A percentile compares a stretch with the other conserved stretches of the same genome.
phyloP scores from a whole-genome alignment of 441 rosid species.

The Syzygium malaccense region DNA sequence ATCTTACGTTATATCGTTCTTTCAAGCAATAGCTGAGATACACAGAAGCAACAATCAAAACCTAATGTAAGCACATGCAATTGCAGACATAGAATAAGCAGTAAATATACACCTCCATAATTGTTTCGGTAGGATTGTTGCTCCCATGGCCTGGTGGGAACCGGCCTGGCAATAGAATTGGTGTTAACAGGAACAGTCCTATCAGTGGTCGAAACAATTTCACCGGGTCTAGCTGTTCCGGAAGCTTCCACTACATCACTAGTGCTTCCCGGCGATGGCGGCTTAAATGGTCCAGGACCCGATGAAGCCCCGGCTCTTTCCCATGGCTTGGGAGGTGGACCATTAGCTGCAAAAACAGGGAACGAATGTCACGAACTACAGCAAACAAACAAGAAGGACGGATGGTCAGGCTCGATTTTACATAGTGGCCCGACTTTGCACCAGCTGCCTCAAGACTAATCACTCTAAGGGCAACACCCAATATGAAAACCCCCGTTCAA shows the following conservation, averaged over 20 bases:
- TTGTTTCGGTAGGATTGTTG: constrained; percentile 56
- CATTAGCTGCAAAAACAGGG: constrained; percentile 28
- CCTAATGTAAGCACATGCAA: not conserved
- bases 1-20: not conserved
- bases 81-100: not conserved
- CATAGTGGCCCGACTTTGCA: not conserved
- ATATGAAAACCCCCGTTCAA: not conserved
- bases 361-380: not conserved
- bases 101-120: constrained; percentile 35
- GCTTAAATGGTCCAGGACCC: constrained; percentile 85
- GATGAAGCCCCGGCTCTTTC: constrained; percentile 67
- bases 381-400: not conserved
- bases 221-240: constrained; percentile 89
- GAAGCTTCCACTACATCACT: constrained; percentile 93
- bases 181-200: constrained; percentile 32
- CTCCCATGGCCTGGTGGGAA: constrained; percentile 91
- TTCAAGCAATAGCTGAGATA: not conserved
- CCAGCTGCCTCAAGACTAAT: not conserved
- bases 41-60: not conserved
- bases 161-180: constrained; percentile 57
- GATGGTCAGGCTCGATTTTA: not conserved
- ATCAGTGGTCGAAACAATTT: constrained; percentile 45
- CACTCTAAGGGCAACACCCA: not conserved
- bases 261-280: constrained; percentile 81
- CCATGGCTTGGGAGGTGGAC: constrained; percentile 89